Base-by-base conservation (phyloP, 1,284 basidiomycete genomes). In the Mrakiaceae sp. region DNA sequence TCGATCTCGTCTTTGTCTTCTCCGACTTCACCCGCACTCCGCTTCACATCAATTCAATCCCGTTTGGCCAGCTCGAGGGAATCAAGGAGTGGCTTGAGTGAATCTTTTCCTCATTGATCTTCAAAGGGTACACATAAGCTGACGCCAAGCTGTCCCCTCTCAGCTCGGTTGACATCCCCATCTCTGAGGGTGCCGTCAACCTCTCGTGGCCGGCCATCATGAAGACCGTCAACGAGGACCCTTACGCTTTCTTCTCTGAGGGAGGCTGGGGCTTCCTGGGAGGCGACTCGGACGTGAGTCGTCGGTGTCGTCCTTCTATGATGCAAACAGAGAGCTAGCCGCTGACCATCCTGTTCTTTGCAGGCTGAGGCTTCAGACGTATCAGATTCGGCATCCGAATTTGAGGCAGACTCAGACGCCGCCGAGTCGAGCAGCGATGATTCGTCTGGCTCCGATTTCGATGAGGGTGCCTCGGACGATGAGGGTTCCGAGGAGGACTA, bases 41-140 rank as follows among this genome's bases (percentile, higher is more conserved):
- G 0, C 81, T 97, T 16, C 93, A 96, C 71, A 90, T 97, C 79
- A 97, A 97, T 75, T 92, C 92, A 1, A 94, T 98, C 69, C 90
- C 90, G n/a, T 89, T 84, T 66, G 78, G 83, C 0, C 87, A 92
- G 70, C 82, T 97, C 68, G 94, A 98, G 72, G 91, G 93, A 71
- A 92, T 97, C 67, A 96, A 96, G 77, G 92, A 95, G 74, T 99
- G 94, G 95, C 83, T 99, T 43, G 94, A 99, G 88, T 94, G 72
- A 70, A 88, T 82, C 9, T n/a, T 65, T 49, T 42, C 53, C 14
- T 62, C 42, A 48, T 42, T 49, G 11, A 48, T 53, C 12, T 12
- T 47, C 5, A n/a, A 48, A 9, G 6, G 43, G 16, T 27, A 27
- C 27, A 27, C 27, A 27, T 11, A 5, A 0, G 2, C 48, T 50